Percentiles rank a stretch among this genome's conserved stretches.
These are phyloP conservation scores for Babesia divergens DNA, from an alignment of 169 alveolate species.

Conservation along the genomic window DNA sequence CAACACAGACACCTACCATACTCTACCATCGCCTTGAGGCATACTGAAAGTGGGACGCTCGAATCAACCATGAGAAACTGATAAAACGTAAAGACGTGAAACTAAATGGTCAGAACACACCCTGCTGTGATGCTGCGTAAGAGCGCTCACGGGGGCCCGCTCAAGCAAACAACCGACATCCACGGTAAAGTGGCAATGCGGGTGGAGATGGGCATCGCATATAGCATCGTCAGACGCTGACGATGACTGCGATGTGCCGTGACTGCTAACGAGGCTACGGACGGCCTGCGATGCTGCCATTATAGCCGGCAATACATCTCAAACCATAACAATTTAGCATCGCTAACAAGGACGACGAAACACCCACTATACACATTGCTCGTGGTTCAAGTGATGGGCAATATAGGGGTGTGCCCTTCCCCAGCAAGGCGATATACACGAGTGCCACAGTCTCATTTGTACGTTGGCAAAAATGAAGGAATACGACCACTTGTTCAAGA, in stretches of 20 bases:
- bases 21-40: constrained; percentile 32
- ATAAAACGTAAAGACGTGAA: neutral
- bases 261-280: neutral
- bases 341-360: neutral
- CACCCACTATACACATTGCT: neutral
- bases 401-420: constrained; percentile 18
- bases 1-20: constrained; percentile 11
- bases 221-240: neutral
- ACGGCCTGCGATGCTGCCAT: constrained; percentile 12
- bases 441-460: constrained; percentile 4
- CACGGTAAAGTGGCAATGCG: neutral
- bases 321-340: neutral
- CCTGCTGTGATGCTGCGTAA: constrained; percentile 44
- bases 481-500: constrained; percentile 91
- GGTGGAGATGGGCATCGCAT: neutral
- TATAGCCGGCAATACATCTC: neutral
- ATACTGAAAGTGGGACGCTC: constrained; percentile 24
- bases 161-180: constrained; percentile 12
- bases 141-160: constrained; percentile 29
- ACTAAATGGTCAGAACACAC: neutral
- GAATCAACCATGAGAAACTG: constrained; percentile 41
- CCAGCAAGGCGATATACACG: neutral
- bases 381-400: neutral
- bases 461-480: constrained; percentile 47
- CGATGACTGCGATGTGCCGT: constrained; percentile 7